These are phyloP conservation scores for Vigna unguiculata DNA, from an alignment of 306 rosid genomes.

Conservation along the genomic window DNA sequence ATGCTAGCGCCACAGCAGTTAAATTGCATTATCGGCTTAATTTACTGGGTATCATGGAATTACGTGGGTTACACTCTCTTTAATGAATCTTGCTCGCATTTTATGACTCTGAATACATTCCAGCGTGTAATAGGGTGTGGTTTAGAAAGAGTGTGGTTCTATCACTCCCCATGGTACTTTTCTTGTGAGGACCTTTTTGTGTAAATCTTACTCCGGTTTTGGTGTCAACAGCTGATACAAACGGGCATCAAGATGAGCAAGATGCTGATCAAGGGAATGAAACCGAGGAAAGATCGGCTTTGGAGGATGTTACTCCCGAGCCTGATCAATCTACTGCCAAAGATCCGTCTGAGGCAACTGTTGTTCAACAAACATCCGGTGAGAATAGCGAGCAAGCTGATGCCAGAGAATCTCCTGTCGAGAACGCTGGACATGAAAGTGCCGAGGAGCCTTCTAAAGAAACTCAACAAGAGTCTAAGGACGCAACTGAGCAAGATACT, in stretches of 20 bases:
- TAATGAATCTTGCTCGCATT: not conserved
- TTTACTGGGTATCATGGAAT: not conserved
- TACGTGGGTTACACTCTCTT: not conserved
- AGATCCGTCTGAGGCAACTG: conserved; percentile 42
- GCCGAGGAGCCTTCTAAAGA: conserved; percentile 57
- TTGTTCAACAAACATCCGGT: conserved; percentile 41
- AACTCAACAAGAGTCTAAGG: conserved; percentile 45
- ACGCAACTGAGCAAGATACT: conserved; percentile 51
- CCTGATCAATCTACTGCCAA: conserved; percentile 49
- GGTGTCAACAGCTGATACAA: conserved; percentile 61
- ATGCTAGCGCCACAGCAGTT: not conserved
- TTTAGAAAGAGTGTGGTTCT: not conserved
- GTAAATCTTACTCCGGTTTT: conserved; percentile 11
- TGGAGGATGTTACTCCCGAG: conserved; percentile 47
- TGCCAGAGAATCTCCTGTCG: conserved; percentile 49
- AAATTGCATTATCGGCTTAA: not conserved
- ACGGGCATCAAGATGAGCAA: conserved; percentile 68
- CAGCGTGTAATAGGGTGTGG: not conserved
- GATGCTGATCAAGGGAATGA: conserved; percentile 44
- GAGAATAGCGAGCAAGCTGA: conserved; percentile 47
- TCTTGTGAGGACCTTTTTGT: not conserved
- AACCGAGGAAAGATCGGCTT: conserved; percentile 40
- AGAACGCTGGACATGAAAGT: conserved; percentile 49
- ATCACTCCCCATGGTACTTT: not conserved
- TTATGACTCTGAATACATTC: not conserved